Conservation (phyloP, 2,329 filamentous ascomycete species). For the Colletotrichum viniferum region DNA sequence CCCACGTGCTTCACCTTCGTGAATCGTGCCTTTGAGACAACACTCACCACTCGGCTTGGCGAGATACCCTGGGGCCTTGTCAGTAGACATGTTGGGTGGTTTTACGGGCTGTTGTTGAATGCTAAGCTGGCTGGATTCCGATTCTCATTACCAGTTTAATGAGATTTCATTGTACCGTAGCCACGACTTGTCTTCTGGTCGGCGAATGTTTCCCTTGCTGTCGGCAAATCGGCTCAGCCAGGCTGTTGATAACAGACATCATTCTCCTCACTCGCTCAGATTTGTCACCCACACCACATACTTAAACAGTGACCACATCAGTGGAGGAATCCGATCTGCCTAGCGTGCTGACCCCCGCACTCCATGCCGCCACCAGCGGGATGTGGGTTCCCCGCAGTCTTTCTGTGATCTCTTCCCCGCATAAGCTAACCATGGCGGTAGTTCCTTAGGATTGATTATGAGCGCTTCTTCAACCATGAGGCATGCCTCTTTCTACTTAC, state of each 20-base stretch:
- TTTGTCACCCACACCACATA: background rate
- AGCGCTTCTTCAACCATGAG: background rate
- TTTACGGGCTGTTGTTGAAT: background rate
- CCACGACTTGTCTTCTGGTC: background rate
- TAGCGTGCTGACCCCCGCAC: background rate
- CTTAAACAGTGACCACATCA: background rate
- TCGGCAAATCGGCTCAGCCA: background rate
- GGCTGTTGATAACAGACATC: background rate
- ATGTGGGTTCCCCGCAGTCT: background rate
- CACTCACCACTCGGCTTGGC: background rate
- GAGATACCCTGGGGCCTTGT: background rate
- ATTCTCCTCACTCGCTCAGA: background rate
- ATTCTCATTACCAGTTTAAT: background rate
- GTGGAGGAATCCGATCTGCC: background rate
- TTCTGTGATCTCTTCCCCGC: background rate
- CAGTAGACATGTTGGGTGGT: accelerated
- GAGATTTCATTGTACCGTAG: background rate
- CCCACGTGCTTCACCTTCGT: background rate
- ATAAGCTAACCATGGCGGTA: accelerated
- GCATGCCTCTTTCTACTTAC: background rate
- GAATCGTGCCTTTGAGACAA: background rate
- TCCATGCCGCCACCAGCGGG: background rate
- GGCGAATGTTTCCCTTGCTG: background rate
- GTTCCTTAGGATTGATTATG: accelerated
- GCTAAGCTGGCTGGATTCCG: background rate